Percentiles rank a stretch among this genome's conserved stretches.
Evolutionary conservation across 495 filamentous ascomycete species (phyloP).

Genomic region (Podospora sp.): DNA sequence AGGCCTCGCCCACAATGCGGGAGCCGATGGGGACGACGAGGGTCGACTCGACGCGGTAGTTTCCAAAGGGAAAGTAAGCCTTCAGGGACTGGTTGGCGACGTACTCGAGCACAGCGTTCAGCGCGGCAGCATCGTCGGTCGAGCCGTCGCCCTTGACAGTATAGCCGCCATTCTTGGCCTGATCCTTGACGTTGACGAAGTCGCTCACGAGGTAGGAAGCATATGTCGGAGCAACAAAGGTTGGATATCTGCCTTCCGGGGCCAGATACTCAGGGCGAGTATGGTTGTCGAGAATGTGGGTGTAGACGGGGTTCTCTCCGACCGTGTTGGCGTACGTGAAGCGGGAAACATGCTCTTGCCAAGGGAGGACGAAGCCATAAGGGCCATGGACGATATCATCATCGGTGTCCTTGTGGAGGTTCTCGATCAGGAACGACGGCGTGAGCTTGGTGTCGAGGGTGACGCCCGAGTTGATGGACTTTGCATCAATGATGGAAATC

Average conservation of each 20-base stretch:
- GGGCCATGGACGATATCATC: constrained; percentile 38
- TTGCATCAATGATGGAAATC: constrained; percentile 43
- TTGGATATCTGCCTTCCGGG: constrained; percentile 38
- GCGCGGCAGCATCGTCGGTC: constrained; percentile 40
- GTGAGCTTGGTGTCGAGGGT: constrained; percentile 39
- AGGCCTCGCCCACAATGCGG: constrained; percentile 52
- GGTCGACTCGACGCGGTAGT: constrained; percentile 51
- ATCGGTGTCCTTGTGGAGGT: constrained; percentile 43
- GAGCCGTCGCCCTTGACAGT: constrained; percentile 41
- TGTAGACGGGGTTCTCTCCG: constrained; percentile 62
- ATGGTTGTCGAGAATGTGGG: constrained; percentile 42
- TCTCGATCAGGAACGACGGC: constrained; percentile 47
- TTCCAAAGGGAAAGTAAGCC: constrained; percentile 53
- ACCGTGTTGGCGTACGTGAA: constrained; percentile 58
- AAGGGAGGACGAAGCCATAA: constrained; percentile 29
- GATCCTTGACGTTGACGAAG: constrained; percentile 51
- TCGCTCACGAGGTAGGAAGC: constrained; percentile 34
- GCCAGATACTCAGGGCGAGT: constrained; percentile 35
- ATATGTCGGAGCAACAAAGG: constrained; percentile 43
- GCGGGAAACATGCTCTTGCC: constrained; percentile 33
- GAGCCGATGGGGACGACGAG: constrained; percentile 58
- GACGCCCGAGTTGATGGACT: constrained; percentile 44
- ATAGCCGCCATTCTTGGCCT: constrained; percentile 44
- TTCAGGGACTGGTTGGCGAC: constrained; percentile 42
- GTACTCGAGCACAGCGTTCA: constrained; percentile 43